Evolutionary conservation across 2,329 filamentous ascomycete genomes (phyloP), one percentile per base, ranked within the genome.

Genomic region (Colletotrichum somersetense): DNA sequence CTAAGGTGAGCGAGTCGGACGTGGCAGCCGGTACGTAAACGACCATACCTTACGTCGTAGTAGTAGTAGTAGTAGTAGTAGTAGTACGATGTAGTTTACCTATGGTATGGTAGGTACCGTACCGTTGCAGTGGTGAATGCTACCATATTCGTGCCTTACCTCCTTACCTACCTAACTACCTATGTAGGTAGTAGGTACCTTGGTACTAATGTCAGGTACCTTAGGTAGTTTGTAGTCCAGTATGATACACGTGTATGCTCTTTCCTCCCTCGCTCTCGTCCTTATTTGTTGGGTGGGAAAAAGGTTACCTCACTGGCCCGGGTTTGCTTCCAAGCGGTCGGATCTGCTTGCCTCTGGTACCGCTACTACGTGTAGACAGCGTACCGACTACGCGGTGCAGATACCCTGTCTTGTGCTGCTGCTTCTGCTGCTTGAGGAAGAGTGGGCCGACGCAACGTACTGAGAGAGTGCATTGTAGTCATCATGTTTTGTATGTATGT

Each of bases 371-470:
- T 61, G 10, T 14, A 10, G 7, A 50, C 66, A 57, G 70, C 59
- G 65, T 72, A 69, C 70, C 59, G 59, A 61, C 59, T 59, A 59
- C 46, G 66, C 55, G 66, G 70, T n/a, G 70, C 55, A 70, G 33
- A 48, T 70, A 55, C 55, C 61, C 55, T 64, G 70, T 18, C 18
- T n/a, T 10, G 7, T 56, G 30, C 26, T 26, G 26, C 26, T 26
- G 26, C 26, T 26, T 26, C 26, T 56, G 38, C 30, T 38, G 59
- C 55, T 72, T 46, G 44, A 46, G 44, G 20, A 46, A 46, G 33
- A 67, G 65, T 71, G 68, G 52, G 52, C 58, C 65, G 48, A 33
- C 67, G 38, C 38, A 58, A 62, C 48, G 56, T 62, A 71, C 67
- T 62, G 46, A 46, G 26, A 53, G 44, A 5, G 46, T 23, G 61